Evolutionary conservation across 2,329 filamentous ascomycete species (phyloP).

Genomic region (Xylaria sp.): DNA sequence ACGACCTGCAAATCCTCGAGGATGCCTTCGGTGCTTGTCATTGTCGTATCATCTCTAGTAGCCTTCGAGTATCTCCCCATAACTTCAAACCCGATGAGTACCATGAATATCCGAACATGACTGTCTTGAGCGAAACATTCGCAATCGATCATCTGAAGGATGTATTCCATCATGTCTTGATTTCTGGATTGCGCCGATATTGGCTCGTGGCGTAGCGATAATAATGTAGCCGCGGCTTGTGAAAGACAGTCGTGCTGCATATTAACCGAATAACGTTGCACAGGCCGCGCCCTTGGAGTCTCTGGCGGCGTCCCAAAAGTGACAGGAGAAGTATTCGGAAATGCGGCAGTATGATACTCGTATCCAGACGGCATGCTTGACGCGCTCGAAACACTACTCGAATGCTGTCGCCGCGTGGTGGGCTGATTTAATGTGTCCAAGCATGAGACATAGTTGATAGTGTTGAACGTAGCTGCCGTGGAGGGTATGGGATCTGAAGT

Average conservation of each 20-base stretch:
- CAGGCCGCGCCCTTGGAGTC: constrained; percentile 33
- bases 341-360: constrained; percentile 31
- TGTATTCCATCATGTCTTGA: constrained; percentile 35
- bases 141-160: constrained; percentile 38
- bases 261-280: constrained; percentile 24
- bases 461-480: constrained; percentile 29
- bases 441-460: constrained; percentile 32
- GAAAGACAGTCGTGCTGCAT: constrained; percentile 39
- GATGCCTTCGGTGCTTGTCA: constrained; percentile 33
- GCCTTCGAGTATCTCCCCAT: constrained; percentile 38
- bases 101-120: constrained; percentile 37
- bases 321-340: constrained; percentile 30
- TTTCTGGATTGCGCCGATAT: constrained; percentile 22
- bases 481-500: constrained; percentile 34
- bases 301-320: constrained; percentile 39
- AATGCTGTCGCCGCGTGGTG: constrained; percentile 31
- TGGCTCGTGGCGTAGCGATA: constrained; percentile 33
- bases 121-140: constrained; percentile 38
- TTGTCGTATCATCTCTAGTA: constrained; percentile 30
- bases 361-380: constrained; percentile 39
- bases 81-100: constrained; percentile 40
- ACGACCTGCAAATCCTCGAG: constrained; percentile 39
- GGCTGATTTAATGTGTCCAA: constrained; percentile 29
- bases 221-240: constrained; percentile 34
- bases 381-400: constrained; percentile 38